A percentile compares a stretch with the other conserved stretches of the same genome.
phyloP scores from a whole-genome alignment of 2,329 filamentous ascomycete species.

The Chrysoporthe deuterocubensis region DNA sequence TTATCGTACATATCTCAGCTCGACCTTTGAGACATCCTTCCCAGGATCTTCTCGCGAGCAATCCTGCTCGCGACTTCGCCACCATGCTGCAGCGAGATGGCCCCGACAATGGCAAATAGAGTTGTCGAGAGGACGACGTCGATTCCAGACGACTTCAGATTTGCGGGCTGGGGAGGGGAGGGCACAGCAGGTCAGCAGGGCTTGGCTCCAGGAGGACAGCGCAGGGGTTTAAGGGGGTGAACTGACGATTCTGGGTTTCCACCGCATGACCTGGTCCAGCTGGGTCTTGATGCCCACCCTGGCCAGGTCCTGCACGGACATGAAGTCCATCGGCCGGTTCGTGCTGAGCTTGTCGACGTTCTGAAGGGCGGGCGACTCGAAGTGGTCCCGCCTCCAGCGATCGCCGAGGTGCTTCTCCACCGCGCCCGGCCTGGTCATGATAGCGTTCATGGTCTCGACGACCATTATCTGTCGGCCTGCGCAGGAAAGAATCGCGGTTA shows the following conservation, averaged over 20 bases:
- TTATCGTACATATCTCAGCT: slow-evolving; percentile 1
- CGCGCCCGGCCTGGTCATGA: slow-evolving; percentile 31
- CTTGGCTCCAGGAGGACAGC: background rate
- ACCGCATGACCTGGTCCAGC: slow-evolving; percentile 76
- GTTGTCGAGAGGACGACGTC: slow-evolving; percentile 76
- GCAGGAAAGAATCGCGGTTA: background rate
- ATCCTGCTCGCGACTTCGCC: slow-evolving; percentile 76
- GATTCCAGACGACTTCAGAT: slow-evolving; percentile 73
- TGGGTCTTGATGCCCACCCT: slow-evolving; percentile 72
- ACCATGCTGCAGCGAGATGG: slow-evolving; percentile 85
- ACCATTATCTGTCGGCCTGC: slow-evolving; percentile 36
- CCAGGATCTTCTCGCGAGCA: slow-evolving; percentile 76
- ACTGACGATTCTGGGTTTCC: slow-evolving; percentile 83
- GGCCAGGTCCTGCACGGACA: slow-evolving; percentile 69
- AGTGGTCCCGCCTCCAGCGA: slow-evolving; percentile 62
- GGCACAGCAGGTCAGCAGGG: slow-evolving; percentile 6
- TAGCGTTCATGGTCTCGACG: slow-evolving; percentile 34
- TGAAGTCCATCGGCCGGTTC: slow-evolving; percentile 62
- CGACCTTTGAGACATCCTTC: slow-evolving; percentile 36
- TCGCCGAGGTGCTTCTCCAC: slow-evolving; percentile 30
- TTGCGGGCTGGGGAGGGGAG: slow-evolving; percentile 53
- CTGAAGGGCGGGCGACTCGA: slow-evolving; percentile 70
- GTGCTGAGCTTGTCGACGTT: slow-evolving; percentile 74
- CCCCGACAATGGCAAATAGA: slow-evolving; percentile 85
- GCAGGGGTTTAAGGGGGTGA: background rate